These are phyloP conservation scores for Salix exigua DNA, from an alignment of 345 rosid species.

Conservation along the genomic window DNA sequence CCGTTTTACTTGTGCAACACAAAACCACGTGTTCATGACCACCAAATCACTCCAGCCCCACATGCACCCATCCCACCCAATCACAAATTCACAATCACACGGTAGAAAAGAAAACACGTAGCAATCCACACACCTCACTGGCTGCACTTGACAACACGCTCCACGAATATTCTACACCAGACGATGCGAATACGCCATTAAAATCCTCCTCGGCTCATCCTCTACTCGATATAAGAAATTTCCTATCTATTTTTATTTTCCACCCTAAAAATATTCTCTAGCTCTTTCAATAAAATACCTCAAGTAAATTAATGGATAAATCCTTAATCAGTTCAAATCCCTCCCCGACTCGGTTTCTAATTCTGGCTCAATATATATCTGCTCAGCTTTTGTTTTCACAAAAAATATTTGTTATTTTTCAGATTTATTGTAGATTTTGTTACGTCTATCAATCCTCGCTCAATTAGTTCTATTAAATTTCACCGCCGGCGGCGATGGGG, in stretches of 20 bases:
- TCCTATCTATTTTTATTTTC: background rate
- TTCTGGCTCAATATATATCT: constrained; percentile 26
- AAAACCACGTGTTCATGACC: background rate
- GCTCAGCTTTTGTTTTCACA: constrained; percentile 21
- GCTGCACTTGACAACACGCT: constrained; percentile 1
- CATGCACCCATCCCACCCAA: background rate
- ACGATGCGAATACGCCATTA: constrained; percentile 16
- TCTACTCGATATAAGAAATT: background rate
- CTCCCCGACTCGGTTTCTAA: constrained; percentile 18
- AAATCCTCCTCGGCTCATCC: background rate
- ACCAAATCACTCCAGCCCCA: background rate
- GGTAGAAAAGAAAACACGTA: constrained; percentile 1
- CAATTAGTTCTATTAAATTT: background rate
- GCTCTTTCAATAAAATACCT: background rate
- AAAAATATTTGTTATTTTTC: constrained; percentile 16
- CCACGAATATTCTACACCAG: constrained; percentile 33
- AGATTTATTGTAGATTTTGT: constrained; percentile 37
- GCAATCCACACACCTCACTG: background rate
- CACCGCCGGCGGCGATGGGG: constrained; percentile 49
- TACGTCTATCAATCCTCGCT: constrained; percentile 20
- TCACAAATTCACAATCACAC: background rate
- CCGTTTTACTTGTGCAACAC: background rate
- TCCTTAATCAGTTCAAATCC: constrained; percentile 35
- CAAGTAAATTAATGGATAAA: constrained; percentile 54
- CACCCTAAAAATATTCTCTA: background rate